phyloP scores from a whole-genome alignment of 2,329 filamentous ascomycete genomes.

The Talaromyces rugulosus region DNA sequence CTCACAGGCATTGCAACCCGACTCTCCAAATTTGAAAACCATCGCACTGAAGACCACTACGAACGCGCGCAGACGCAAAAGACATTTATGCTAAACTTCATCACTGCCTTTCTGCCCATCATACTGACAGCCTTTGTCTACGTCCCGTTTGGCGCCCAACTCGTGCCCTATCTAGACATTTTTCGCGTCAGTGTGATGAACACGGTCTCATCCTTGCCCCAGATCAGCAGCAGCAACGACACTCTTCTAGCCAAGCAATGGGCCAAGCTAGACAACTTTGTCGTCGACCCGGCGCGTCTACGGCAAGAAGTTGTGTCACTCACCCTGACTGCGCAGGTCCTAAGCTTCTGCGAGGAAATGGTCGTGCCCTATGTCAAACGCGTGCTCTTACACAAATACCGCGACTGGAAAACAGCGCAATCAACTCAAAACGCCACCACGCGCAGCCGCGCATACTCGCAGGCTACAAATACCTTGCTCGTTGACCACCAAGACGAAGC shows the following conservation, averaged over 20 bases:
- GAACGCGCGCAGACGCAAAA: conserved; percentile 83
- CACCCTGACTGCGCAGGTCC: conserved; percentile 86
- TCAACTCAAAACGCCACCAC: conserved; percentile 26
- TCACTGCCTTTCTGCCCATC: conserved; percentile 90
- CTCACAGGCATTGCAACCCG: conserved; percentile 72
- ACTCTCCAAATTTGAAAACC: conserved; percentile 84
- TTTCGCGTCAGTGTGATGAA: conserved; percentile 58
- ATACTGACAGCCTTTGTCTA: conserved; percentile 92
- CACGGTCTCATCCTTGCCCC: conserved; percentile 35
- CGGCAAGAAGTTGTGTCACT: conserved; percentile 94
- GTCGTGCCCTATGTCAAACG: conserved; percentile 82
- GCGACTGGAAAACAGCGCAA: conserved; percentile 23
- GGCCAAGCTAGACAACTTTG: conserved; percentile 50
- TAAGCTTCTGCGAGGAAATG: conserved; percentile 80
- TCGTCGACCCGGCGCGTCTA: conserved; percentile 77
- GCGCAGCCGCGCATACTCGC: conserved; percentile 22
- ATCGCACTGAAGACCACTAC: conserved; percentile 80
- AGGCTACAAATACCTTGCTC: conserved; percentile 43
- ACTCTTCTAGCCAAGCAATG: conserved; percentile 67
- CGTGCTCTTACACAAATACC: conserved; percentile 68
- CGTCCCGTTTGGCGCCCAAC: conserved; percentile 78
- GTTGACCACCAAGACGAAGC: conserved; percentile 73
- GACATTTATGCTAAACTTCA: conserved; percentile 93
- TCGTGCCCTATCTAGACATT: conserved; percentile 81
- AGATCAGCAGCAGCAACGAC: conserved; percentile 59